These are phyloP conservation scores for Francoa sonchifolia DNA, from an alignment of 441 rosid genomes.

Conservation along the genomic window DNA sequence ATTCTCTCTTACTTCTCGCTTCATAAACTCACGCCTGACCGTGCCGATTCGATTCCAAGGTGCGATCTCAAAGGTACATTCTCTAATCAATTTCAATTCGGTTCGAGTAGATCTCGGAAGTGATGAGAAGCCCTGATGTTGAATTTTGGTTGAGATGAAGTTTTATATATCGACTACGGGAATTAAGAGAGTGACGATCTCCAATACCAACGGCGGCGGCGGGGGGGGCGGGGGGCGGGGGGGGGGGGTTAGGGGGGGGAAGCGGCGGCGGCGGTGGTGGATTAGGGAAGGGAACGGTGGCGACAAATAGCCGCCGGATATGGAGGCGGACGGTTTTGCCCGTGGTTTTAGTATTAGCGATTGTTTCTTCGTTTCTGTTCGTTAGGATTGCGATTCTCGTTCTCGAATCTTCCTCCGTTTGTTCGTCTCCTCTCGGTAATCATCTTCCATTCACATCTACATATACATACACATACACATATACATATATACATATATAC, in stretches of 20 bases:
- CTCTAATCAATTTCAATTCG: neutral
- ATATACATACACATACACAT: neutral
- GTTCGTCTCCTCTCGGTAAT: slow-evolving; percentile 56
- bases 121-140: slow-evolving; percentile 10
- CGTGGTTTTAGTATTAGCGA: slow-evolving; percentile 41
- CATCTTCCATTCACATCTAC: neutral
- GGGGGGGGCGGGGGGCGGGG: no score
- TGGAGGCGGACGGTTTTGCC: slow-evolving; percentile 37
- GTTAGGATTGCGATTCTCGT: slow-evolving; percentile 59
- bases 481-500: neutral
- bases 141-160: slow-evolving; percentile 30
- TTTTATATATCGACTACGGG: slow-evolving; percentile 55
- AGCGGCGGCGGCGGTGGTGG: slow-evolving; percentile 22
- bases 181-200: slow-evolving; percentile 44
- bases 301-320: slow-evolving; percentile 31
- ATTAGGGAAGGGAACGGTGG: slow-evolving; percentile 27
- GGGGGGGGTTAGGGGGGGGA: no score
- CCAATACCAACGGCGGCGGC: slow-evolving; percentile 27
- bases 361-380: slow-evolving; percentile 48
- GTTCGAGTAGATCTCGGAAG: slow-evolving; percentile 22
- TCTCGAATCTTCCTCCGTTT: slow-evolving; percentile 61
- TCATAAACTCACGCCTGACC: neutral
- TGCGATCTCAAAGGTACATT: neutral
- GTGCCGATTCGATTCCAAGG: neutral
- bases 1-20: neutral